These are phyloP conservation scores for Coemansia sp. DNA, from an alignment of 192 early-diverging fungal species.

Conservation along the genomic window DNA sequence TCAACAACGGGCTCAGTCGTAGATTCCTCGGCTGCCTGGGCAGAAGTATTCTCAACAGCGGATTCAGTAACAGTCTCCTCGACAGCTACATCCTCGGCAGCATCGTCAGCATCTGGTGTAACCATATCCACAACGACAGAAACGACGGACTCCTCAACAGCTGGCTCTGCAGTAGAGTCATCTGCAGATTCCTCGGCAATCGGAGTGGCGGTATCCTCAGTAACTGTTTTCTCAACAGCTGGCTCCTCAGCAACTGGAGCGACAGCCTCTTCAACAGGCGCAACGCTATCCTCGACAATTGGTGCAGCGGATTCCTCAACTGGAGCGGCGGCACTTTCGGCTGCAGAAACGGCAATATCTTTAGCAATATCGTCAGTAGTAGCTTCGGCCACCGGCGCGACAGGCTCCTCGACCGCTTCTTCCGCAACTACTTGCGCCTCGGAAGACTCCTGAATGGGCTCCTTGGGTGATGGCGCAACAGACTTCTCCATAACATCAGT, in stretches of 20 bases:
- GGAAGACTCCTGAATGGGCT: background rate
- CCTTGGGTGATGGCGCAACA: background rate
- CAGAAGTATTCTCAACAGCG: no score
- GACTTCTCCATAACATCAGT: background rate
- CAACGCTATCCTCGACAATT: background rate
- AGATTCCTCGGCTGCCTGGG: no score
- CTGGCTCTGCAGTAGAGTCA: background rate
- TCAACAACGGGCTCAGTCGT: background rate
- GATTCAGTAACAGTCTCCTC: background rate
- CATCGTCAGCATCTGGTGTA: background rate
- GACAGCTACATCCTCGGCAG: background rate
- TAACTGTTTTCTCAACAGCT: background rate
- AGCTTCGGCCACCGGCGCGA: background rate
- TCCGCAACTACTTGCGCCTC: background rate
- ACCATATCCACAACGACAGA: no score
- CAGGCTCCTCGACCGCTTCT: background rate
- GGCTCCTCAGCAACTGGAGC: background rate
- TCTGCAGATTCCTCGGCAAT: background rate
- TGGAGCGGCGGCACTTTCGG: background rate
- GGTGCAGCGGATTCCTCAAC: background rate
- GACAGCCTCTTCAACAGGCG: constrained; percentile 2
- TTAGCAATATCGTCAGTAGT: background rate
- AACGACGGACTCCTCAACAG: background rate
- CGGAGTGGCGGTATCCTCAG: constrained; percentile 2
- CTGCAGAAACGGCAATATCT: background rate